Base-by-base conservation (phyloP, 1,284 basidiomycete genomes). In the Tilletia horrida region DNA sequence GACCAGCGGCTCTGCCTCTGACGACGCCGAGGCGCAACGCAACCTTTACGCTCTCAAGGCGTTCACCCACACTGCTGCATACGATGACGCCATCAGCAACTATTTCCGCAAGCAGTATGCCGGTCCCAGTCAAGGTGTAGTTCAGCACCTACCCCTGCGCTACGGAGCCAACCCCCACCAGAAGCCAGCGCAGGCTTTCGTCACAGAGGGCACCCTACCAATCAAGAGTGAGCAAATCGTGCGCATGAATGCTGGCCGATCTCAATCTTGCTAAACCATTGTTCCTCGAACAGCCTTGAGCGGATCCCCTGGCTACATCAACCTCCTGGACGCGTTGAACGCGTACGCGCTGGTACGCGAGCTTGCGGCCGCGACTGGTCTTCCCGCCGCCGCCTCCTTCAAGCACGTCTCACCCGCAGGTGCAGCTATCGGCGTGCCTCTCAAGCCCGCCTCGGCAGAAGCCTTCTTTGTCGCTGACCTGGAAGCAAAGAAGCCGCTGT, bases 91-190 rank as follows among this genome's bases (percentile, higher is more conserved):
- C 23, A 99, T 99, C 81, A 89, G 91, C 76, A 90, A 90, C 69
- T 99, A 99, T 85, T 98, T 98, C 86, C 88, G 95, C 73, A 90
- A 93, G 82, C 90, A 97, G 83, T 98, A 98, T 83, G 91, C 93
- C 3, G 90, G 90, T 55, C 65, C 76, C n/a, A 80, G 81, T 7
- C 84, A 86, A n/a, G 83, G 84, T 66, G 66, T 73, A 35, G 74
- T 77, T 29, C 79, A 81, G 75, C 87, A 93, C 72, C 86, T 95
- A 74, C 86, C 92, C 8, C 85, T 99, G 70, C 88, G 95, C 67
- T 98, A 98, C 83, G 96, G 96, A 66, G 93, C 93, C 44, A 98
- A 99, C 84, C 96, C 96, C 3, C 96, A 98, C 82, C 96, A 99
- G 83, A 96, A 93, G 84, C 96, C 95, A 40, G 96, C 96, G 1